Conservation (phyloP, 2,329 filamentous ascomycete genomes). For the Biscogniauxia sp. region DNA sequence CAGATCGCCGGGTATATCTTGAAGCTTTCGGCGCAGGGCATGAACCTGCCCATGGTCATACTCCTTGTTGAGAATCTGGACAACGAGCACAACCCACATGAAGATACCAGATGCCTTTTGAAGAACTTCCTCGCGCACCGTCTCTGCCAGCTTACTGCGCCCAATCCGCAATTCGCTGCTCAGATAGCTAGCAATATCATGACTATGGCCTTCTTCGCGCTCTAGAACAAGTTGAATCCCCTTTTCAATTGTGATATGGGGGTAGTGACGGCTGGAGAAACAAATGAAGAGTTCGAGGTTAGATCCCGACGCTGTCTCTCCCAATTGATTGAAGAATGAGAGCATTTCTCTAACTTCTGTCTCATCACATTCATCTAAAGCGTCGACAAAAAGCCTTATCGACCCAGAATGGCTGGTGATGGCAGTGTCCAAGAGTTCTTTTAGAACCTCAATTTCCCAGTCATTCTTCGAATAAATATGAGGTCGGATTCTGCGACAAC, state of each 20-base stretch:
- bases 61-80: constrained; percentile 43
- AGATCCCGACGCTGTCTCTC: background rate
- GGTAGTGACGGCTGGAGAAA: constrained; percentile 40
- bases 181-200: constrained; percentile 36
- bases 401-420: constrained; percentile 2
- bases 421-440: background rate
- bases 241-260: constrained; percentile 33
- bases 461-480: background rate
- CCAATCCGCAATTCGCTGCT: constrained; percentile 27
- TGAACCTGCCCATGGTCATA: constrained; percentile 33
- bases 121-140: constrained; percentile 32
- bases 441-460: constrained; percentile 3
- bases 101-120: constrained; percentile 42
- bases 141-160: constrained; percentile 14
- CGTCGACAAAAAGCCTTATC: constrained; percentile 12
- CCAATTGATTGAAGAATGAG: constrained; percentile 6
- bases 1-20: constrained; percentile 38
- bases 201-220: constrained; percentile 30
- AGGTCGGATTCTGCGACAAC: constrained; percentile 22
- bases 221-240: constrained; percentile 34
- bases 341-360: constrained; percentile 12
- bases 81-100: constrained; percentile 44
- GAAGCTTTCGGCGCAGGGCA: constrained; percentile 32
- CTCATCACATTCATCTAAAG: constrained; percentile 16
- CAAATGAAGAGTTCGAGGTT: constrained; percentile 5